phyloP scores from a whole-genome alignment of 73 alveolate genomes.

The Paramecium caudatum region DNA sequence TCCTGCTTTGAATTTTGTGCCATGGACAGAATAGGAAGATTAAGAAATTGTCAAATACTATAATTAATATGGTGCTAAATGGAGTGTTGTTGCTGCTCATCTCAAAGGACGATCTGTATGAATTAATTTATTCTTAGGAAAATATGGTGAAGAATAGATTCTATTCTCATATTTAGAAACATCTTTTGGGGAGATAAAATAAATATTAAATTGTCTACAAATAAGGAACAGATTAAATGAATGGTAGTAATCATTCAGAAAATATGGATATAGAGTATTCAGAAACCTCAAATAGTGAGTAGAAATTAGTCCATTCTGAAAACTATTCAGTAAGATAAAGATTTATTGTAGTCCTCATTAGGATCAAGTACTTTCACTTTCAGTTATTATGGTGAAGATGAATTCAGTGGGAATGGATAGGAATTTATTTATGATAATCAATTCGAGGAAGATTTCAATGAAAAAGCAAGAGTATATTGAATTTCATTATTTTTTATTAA shows the following conservation, averaged over 20 bases:
- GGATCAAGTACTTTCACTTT: constrained; percentile 66
- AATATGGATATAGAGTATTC: constrained; percentile 62
- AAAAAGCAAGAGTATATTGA: constrained; percentile 54
- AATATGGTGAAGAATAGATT: constrained; percentile 75
- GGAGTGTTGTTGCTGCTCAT: constrained; percentile 70
- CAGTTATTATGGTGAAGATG: constrained; percentile 30
- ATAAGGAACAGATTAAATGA: not conserved
- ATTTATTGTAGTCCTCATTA: constrained; percentile 14
- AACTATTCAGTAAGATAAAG: constrained; percentile 40
- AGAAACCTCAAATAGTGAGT: constrained; percentile 29
- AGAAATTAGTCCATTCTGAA: constrained; percentile 58
- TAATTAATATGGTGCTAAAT: constrained; percentile 70
- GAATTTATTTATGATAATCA: constrained; percentile 44
- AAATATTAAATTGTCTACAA: not conserved
- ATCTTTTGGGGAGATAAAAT: constrained; percentile 1
- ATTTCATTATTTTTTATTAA: not conserved
- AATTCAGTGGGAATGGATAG: constrained; percentile 38
- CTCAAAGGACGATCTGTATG: constrained; percentile 71
- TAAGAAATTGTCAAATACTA: constrained; percentile 48
- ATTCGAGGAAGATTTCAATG: constrained; percentile 35
- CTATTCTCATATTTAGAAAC: constrained; percentile 72
- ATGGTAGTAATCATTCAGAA: not conserved
- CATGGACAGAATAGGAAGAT: constrained; percentile 95
- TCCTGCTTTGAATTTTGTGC: constrained; percentile 91
- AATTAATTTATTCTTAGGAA: constrained; percentile 9